Evolutionary conservation across 2,329 filamentous ascomycete genomes (phyloP).

Genomic region (Paecilomyces sp.): DNA sequence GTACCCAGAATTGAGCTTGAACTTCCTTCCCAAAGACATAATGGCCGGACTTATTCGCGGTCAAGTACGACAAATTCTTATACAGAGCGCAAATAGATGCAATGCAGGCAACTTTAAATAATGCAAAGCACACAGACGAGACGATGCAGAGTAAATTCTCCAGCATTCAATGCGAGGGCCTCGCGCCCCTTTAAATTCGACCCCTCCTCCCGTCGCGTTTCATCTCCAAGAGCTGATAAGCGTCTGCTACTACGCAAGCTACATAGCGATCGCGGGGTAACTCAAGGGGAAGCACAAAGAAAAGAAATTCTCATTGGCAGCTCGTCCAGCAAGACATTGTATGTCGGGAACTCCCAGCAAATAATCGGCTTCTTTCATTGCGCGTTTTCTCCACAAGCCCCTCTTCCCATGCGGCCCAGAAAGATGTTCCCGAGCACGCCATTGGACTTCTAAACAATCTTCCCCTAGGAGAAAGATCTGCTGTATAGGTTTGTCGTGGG

Average conservation of each 20-base stretch:
- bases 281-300: neutral
- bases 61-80: neutral
- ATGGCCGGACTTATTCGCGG: neutral
- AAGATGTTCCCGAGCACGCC: neutral
- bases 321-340: neutral
- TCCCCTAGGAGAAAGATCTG: neutral
- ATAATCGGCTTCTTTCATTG: neutral
- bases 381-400: neutral
- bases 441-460: neutral
- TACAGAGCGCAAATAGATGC: too few species aligned
- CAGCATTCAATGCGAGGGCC: neutral
- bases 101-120: neutral
- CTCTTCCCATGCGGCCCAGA: neutral
- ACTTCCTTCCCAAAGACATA: conserved; percentile 29
- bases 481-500: neutral
- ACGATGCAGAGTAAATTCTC: neutral
- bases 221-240: neutral
- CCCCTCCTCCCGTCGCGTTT: neutral
- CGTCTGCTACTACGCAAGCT: neutral
- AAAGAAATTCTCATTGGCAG: neutral
- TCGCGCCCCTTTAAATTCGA: neutral
- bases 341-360: neutral
- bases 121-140: neutral
- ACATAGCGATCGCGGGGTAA: neutral
- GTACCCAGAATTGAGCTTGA: conserved; percentile 37